phyloP scores from a whole-genome alignment of 2,329 filamentous ascomycete species.

The Nigrospora sphaerica region DNA sequence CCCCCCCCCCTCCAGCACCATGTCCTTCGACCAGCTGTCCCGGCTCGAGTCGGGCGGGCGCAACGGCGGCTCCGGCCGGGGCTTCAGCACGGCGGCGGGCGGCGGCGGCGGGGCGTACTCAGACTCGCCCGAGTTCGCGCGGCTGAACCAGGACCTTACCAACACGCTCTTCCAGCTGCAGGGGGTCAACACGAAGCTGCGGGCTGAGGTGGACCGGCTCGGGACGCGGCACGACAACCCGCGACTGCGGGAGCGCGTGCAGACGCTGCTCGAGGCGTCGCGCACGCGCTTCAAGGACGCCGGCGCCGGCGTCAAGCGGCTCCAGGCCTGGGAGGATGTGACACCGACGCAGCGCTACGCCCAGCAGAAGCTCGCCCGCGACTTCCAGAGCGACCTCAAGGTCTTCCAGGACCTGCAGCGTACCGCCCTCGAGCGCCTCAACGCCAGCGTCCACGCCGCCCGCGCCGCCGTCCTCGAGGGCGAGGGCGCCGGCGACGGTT shows the following conservation, averaged over 20 bases:
- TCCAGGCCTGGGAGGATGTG: slow-evolving; percentile 74
- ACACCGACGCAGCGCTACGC: slow-evolving; percentile 90
- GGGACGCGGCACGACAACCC: slow-evolving; percentile 90
- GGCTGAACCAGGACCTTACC: slow-evolving; percentile 74
- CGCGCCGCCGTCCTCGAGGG: slow-evolving; percentile 69
- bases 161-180: slow-evolving; percentile 86
- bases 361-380: slow-evolving; percentile 87
- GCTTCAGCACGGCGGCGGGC: slow-evolving; percentile 48
- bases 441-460: slow-evolving; percentile 75
- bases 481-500: slow-evolving; percentile 25
- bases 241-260: slow-evolving; percentile 82
- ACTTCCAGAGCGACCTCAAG: slow-evolving; percentile 81
- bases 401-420: slow-evolving; percentile 94
- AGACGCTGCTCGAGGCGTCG: slow-evolving; percentile 80
- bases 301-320: slow-evolving; percentile 87
- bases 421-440: slow-evolving; percentile 84
- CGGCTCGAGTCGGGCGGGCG: slow-evolving; percentile 70
- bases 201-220: slow-evolving; percentile 75
- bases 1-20: slow-evolving; percentile 27
- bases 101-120: slow-evolving; percentile 64
- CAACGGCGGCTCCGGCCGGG: slow-evolving; percentile 36
- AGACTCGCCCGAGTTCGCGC: slow-evolving; percentile 89
- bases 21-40: slow-evolving; percentile 89
- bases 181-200: slow-evolving; percentile 78
- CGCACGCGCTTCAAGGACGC: slow-evolving; percentile 83